Evolutionary conservation across 1,284 basidiomycete genomes (phyloP).

Genomic region (Moesziomyces antarcticus): DNA sequence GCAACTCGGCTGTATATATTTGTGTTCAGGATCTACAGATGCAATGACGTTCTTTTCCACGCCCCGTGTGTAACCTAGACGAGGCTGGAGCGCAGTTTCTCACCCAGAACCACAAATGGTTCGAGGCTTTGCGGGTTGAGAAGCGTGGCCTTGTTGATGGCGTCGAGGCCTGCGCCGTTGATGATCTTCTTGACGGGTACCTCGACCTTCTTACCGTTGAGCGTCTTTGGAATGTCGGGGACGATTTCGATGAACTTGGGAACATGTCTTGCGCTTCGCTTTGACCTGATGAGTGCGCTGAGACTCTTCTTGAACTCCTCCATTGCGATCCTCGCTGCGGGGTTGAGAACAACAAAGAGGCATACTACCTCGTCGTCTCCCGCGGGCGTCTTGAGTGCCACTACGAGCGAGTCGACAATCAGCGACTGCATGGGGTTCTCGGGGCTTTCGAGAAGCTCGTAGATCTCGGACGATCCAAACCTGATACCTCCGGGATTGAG

Average conservation of each 20-base stretch:
- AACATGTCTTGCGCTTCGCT: conserved; percentile 72
- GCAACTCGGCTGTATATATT: conserved; percentile 2
- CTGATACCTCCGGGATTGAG: conserved; percentile 81
- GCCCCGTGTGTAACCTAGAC: no score
- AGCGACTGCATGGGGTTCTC: conserved; percentile 13
- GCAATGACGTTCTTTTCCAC: no score
- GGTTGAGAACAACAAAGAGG: conserved; percentile 79
- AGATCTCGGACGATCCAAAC: conserved; percentile 86
- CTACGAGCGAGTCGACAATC: conserved; percentile 79
- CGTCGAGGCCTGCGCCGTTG: conserved; percentile 79
- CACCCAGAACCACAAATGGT: conserved; percentile 75
- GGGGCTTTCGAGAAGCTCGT: conserved; percentile 75
- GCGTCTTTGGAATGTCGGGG: conserved; percentile 79
- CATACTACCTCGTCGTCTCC: conserved; percentile 84
- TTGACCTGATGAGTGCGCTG: conserved; percentile 73
- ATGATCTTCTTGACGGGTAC: conserved; percentile 84
- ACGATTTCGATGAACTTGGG: conserved; percentile 76
- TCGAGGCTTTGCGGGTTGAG: conserved; percentile 79
- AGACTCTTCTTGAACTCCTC: conserved; percentile 72
- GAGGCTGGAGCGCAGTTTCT: conserved; percentile 69
- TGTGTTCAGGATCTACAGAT: no score
- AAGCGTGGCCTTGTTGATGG: conserved; percentile 80
- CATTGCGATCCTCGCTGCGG: conserved; percentile 37
- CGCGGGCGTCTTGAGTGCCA: conserved; percentile 78
- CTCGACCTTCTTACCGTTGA: conserved; percentile 87